Conservation (phyloP, 306 rosid species). For the Crataegus laevigata region DNA sequence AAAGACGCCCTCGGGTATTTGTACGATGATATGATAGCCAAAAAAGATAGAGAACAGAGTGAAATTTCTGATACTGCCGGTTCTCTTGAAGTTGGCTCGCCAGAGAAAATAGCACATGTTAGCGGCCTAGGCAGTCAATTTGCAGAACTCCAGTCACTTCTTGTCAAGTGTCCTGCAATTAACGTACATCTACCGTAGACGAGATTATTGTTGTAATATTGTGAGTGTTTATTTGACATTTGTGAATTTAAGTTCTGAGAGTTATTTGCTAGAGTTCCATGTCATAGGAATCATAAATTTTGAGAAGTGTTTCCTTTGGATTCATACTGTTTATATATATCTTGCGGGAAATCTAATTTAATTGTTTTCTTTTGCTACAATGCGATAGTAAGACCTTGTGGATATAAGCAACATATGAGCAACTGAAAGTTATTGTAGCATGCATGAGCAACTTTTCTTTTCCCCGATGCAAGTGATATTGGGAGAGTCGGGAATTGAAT, state of each 20-base stretch:
- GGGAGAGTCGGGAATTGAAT: neutral
- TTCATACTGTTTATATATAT: neutral
- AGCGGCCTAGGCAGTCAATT: slow-evolving; percentile 28
- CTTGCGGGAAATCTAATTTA: neutral
- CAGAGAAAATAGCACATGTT: slow-evolving; percentile 23
- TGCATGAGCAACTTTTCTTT: neutral
- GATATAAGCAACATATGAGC: too few species aligned
- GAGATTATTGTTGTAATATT: neutral
- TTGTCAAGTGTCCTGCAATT: slow-evolving; percentile 41
- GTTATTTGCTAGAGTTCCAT: neutral
- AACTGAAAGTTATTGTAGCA: neutral
- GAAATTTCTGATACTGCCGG: slow-evolving; percentile 19
- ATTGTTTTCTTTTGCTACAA: neutral
- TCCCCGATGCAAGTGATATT: neutral
- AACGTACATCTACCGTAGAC: slow-evolving; percentile 27
- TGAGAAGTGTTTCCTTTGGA: neutral
- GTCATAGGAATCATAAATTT: neutral
- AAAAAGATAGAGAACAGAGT: slow-evolving; percentile 20
- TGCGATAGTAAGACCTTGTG: neutral
- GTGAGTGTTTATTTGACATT: neutral
- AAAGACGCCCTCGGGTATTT: slow-evolving; percentile 51
- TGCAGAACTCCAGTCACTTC: slow-evolving; percentile 43
- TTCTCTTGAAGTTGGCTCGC: slow-evolving; percentile 9
- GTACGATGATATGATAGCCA: slow-evolving; percentile 34
- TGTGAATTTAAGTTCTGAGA: neutral